Percentiles rank a stretch among this genome's conserved stretches.
Conservation (phyloP, 176 grass and related monocot species). For the Aegilops umbellulata region DNA sequence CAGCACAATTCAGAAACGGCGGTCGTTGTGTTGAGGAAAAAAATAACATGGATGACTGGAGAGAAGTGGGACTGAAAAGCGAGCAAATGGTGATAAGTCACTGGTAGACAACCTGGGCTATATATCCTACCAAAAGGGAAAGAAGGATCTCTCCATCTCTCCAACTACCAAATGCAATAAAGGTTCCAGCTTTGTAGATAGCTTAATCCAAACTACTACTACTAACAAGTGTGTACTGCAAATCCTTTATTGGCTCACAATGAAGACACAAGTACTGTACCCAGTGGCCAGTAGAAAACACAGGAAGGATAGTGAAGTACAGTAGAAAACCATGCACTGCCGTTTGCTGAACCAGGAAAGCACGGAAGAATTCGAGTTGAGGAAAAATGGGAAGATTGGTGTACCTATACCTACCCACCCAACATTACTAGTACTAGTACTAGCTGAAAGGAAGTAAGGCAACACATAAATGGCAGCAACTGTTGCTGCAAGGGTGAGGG, state of each 20-base stretch:
- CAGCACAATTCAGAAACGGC: constrained; percentile 3
- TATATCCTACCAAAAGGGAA: constrained; percentile 20
- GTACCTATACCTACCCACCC: neutral
- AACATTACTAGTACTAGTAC: neutral
- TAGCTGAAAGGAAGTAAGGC: constrained; percentile 14
- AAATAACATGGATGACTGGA: neutral
- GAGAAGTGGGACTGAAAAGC: neutral
- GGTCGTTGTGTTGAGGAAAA: neutral
- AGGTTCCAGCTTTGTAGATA: constrained; percentile 20
- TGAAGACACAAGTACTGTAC: neutral
- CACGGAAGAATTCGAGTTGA: neutral
- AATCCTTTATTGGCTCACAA: neutral
- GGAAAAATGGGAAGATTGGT: neutral
- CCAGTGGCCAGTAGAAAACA: constrained; percentile 10
- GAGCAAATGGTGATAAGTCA: constrained; percentile 5
- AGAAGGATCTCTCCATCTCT: constrained; percentile 30
- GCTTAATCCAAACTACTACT: constrained; percentile 19
- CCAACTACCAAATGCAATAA: constrained; percentile 35
- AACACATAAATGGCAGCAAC: constrained; percentile 18
- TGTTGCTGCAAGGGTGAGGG: constrained; percentile 24
- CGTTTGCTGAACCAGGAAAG: neutral
- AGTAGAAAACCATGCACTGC: neutral
- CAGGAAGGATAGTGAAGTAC: neutral
- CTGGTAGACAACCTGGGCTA: constrained; percentile 16
- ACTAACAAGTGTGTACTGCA: constrained; percentile 5